Evolutionary conservation across 2,329 filamentous ascomycete species (phyloP), one percentile per base, ranked within the genome.

Genomic region (Neoscytalidium dimidiatum): DNA sequence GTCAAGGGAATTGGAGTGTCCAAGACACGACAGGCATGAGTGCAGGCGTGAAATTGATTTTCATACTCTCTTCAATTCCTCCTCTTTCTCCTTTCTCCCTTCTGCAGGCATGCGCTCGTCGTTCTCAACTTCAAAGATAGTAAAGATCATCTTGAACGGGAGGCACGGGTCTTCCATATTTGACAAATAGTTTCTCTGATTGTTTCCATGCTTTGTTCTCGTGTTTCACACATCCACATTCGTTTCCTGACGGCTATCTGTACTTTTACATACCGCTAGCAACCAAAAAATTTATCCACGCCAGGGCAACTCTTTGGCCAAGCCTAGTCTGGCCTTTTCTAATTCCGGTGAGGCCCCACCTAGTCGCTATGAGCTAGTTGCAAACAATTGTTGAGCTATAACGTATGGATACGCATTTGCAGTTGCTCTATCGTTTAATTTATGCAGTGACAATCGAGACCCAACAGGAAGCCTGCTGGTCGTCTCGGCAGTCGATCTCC

Each of bases 301-400:
- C 56, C 56, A 60, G 56, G 56, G 38, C 56, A 38, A 19, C 28
- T 60, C 38, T 43, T 60, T 46, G n/a, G n/a, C n/a, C n/a, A 29
- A 35, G 8, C 28, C 8, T 11, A n/a, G 11, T 21, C 13, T 33
- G 17, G 6, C 13, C 38, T 41, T 9, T 41, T 3, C 4, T 41
- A 2, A 4, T 41, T 41, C 38, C 31, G 11, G 31, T 33, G 31
- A 33, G 11, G 11, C 31, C 31, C 11, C 31, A 11, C 6, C 31
- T 5, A 6, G 6, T 14, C 14, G 33, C 33, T 7, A 35, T 35
- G 3, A 14, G 8, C 33, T 35, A 17, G 38, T 17, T n/a, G n/a
- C n/a, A n/a, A n/a, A n/a, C n/a, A n/a, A n/a, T n/a, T n/a, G n/a
- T n/a, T n/a, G n/a, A n/a, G n/a, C n/a, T n/a, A n/a, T n/a, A n/a